A percentile compares a stretch with the other conserved stretches of the same genome.
phyloP scores from a whole-genome alignment of 129 eudicot genomes.

The Lonicera japonica region DNA sequence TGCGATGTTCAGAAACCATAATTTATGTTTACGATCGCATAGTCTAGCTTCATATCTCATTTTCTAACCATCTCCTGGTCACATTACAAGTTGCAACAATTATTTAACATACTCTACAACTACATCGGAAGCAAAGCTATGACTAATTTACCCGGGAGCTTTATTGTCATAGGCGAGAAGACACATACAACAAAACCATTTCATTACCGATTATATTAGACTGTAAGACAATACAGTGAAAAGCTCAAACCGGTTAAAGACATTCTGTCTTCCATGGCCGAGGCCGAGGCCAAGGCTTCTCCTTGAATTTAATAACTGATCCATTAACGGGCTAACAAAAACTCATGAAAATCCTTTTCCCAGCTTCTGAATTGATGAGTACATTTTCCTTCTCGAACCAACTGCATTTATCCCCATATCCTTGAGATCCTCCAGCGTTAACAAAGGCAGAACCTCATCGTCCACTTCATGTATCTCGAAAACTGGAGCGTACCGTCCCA shows the following conservation, averaged over 20 bases:
- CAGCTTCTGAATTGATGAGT: constrained; percentile 54
- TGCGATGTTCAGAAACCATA: neutral
- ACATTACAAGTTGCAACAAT: neutral
- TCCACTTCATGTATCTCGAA: constrained; percentile 81
- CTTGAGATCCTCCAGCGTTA: constrained; percentile 63
- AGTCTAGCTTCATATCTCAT: too few species aligned
- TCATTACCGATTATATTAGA: constrained; percentile 16
- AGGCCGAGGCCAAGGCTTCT: constrained; percentile 5
- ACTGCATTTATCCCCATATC: constrained; percentile 80
- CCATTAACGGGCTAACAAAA: neutral
- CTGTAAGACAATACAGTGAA: constrained; percentile 18
- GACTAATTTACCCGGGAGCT: constrained; percentile 20
- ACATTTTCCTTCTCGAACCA: constrained; percentile 67
- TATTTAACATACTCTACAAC: neutral
- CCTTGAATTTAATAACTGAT: neutral
- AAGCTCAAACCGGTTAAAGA: constrained; percentile 31
- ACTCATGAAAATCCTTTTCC: constrained; percentile 58
- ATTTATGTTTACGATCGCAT: neutral
- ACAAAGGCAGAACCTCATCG: constrained; percentile 56
- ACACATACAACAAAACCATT: constrained; percentile 20
- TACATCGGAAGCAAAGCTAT: neutral
- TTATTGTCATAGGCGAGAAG: constrained; percentile 21
- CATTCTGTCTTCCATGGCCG: constrained; percentile 25
- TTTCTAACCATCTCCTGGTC: neutral
- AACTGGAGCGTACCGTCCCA: constrained; percentile 61